Base-by-base conservation (phyloP, 2,329 filamentous ascomycete genomes). In the Emmonsiellopsis sp. region DNA sequence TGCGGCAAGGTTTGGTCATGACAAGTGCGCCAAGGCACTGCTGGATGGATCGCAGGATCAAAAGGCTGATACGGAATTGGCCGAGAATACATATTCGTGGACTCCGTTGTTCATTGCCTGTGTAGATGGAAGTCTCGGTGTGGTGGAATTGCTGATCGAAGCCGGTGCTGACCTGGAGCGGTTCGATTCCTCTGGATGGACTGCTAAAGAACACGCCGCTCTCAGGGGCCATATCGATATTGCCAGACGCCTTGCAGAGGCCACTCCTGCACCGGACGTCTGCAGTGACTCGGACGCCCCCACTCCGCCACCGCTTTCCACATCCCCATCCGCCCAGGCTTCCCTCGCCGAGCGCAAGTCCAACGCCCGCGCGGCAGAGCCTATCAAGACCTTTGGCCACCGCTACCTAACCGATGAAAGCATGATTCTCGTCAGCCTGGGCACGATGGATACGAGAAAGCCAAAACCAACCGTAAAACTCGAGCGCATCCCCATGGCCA, bases 351-450 rank as follows among this genome's bases (percentile, higher is more conserved):
- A 75, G 53, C 68, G 74, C 40, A 70, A 68, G 46, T 72, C 72
- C 2, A 72, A 69, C 55, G 60, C 58, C 21, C 77, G 83, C 49
- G 72, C 78, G 6, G 75, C 84, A 2, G 89, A 96, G 58, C 86
- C 91, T 5, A 81, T 97, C 59, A 97, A 97, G 71, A 88, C 89
- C 1, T 98, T 97, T 69, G 93, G 93, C 53, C 93, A 98, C 75
- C 84, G 92, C 52, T 98, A 97, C 70, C 79, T 98, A 49, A 94
- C 84, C 14, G 83, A 94, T 50, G 85, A 95, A 63, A 88, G 88
- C 57, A 84, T 98, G 76, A 82, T 98, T 3, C 77, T 97, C 48
- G 91, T 98, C 62, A 96, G 89, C 63, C 75, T 98, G 7, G 93
- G 93, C 0, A 92, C 88, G 0, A 95, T 96, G 88, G 93, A 98